A percentile compares a stretch with the other conserved stretches of the same genome.
phyloP scores from a whole-genome alignment of 1,139 yeast genomes.

The Taphrina sp. region DNA sequence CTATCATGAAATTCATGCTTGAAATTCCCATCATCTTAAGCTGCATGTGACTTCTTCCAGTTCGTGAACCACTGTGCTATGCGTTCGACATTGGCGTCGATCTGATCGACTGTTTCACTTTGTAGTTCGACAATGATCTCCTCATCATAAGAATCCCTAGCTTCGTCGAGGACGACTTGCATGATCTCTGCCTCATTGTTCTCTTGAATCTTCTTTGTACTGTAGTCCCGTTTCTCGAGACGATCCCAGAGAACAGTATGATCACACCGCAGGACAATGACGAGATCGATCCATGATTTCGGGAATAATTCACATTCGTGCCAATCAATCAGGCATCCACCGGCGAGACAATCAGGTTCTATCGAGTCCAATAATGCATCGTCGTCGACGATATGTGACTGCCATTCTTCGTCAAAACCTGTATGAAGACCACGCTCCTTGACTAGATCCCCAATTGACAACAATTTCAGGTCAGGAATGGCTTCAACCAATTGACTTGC shows the following conservation, averaged over 20 bases:
- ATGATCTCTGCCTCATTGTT: constrained; percentile 95
- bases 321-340: constrained; percentile 93
- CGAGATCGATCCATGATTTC: constrained; percentile 85
- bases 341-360: constrained; percentile 64
- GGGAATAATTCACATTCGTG: constrained; percentile 96
- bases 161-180: constrained; percentile 88
- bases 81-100: constrained; percentile 77
- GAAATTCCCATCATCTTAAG: background rate
- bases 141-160: constrained; percentile 72
- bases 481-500: constrained; percentile 58
- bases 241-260: constrained; percentile 72
- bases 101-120: constrained; percentile 69
- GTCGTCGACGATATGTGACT: constrained; percentile 87
- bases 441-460: constrained; percentile 78
- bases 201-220: constrained; percentile 78
- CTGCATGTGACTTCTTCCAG: constrained; percentile 52
- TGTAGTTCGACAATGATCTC: constrained; percentile 77
- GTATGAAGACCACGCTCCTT: constrained; percentile 72
- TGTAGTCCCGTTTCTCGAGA: constrained; percentile 64
- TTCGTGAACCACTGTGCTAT: constrained; percentile 67
- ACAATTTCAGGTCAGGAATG: constrained; percentile 51
- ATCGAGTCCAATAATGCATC: constrained; percentile 75
- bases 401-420: constrained; percentile 80
- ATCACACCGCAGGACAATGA: constrained; percentile 79
- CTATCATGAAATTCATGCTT: background rate